These are phyloP conservation scores for Colletotrichum sp. DNA, from an alignment of 2,329 filamentous ascomycete species.

Conservation along the genomic window DNA sequence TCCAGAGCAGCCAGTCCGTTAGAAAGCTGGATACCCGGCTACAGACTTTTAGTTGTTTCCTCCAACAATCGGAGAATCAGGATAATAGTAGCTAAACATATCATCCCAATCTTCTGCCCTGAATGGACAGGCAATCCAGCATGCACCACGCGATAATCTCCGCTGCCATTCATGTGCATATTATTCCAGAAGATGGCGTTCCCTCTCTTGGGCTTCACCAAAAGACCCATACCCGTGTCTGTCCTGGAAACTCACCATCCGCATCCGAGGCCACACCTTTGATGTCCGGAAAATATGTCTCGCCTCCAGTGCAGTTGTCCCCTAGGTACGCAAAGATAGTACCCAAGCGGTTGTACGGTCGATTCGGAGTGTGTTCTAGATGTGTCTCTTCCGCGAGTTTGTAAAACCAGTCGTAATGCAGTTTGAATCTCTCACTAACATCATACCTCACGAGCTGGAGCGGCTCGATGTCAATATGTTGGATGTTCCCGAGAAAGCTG, in stretches of 20 bases:
- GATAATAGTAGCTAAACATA: background rate
- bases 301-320: background rate
- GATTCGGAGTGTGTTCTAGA: background rate
- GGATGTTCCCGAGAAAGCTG: background rate
- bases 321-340: background rate
- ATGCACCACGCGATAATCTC: background rate
- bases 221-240: background rate
- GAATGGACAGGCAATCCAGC: background rate
- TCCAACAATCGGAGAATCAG: background rate
- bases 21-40: rapidly evolving
- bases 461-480: background rate
- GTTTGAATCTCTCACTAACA: background rate
- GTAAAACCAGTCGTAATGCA: background rate
- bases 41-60: background rate
- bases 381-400: background rate
- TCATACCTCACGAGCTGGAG: background rate
- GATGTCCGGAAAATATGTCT: background rate
- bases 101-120: background rate
- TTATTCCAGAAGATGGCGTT: background rate
- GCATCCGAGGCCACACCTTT: background rate
- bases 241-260: background rate
- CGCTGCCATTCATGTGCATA: background rate
- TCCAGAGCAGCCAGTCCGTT: background rate
- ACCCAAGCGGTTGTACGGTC: background rate
- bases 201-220: background rate